Conservation (phyloP, 2,329 filamentous ascomycete genomes). For the Zymoseptoria passerinii region DNA sequence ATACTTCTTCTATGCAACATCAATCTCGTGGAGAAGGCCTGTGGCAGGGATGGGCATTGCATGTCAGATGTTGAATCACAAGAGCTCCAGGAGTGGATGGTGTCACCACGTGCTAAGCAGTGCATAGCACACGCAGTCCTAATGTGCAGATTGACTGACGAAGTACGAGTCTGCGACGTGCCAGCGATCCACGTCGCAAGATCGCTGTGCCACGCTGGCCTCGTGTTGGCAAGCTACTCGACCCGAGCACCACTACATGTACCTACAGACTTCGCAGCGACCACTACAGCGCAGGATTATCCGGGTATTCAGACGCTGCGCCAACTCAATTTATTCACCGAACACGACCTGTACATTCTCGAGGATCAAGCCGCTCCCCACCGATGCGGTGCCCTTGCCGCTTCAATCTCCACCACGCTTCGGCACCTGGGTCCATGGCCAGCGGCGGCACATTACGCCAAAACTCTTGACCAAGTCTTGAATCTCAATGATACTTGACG, state of each 20-base stretch:
- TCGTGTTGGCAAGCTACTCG: slow-evolving; percentile 1
- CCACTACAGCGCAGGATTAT: background rate
- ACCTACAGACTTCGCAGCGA: background rate
- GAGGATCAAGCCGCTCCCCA: background rate
- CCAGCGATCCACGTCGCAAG: slow-evolving; percentile 2
- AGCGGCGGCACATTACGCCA: background rate
- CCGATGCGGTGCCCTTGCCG: background rate
- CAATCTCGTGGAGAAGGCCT: slow-evolving; percentile 1
- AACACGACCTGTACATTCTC: background rate
- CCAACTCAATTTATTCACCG: background rate
- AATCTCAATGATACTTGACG: background rate
- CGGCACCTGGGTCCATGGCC: slow-evolving; percentile 2
- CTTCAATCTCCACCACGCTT: background rate
- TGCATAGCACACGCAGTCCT: slow-evolving; percentile 1
- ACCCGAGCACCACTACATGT: background rate
- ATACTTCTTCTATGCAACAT: slow-evolving; percentile 5
- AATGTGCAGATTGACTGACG: background rate
- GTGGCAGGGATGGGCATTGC: background rate
- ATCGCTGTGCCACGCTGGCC: slow-evolving; percentile 1
- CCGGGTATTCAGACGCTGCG: background rate
- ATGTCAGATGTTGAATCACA: background rate
- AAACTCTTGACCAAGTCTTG: slow-evolving; percentile 2
- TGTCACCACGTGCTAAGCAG: background rate
- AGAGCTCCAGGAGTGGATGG: background rate
- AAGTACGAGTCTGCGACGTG: background rate